Percentiles rank a stretch among this genome's conserved stretches.
Conservation (phyloP, 1,139 yeast species). For the Pichia sp. region DNA sequence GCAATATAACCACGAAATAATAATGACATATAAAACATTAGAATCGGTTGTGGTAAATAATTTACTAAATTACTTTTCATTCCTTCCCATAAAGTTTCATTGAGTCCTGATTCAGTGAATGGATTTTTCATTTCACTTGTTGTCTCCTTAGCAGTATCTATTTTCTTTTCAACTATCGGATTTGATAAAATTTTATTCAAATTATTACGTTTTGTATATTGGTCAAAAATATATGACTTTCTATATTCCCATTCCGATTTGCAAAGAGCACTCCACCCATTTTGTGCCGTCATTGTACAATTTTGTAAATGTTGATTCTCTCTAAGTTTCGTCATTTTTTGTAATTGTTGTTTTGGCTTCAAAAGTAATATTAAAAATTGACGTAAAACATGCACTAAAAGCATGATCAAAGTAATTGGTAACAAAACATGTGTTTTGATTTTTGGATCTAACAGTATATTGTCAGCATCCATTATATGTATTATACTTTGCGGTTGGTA, state of each 20-base stretch:
- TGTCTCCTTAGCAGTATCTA: not conserved
- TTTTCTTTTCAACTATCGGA: constrained; percentile 7
- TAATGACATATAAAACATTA: constrained; percentile 95
- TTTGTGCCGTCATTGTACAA: constrained; percentile 21
- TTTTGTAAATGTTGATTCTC: constrained; percentile 59
- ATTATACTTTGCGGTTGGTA: no score
- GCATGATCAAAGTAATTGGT: constrained; percentile 88
- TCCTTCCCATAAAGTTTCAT: constrained; percentile 75
- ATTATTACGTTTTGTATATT: constrained; percentile 26
- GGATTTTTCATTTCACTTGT: constrained; percentile 38
- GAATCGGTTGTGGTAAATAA: constrained; percentile 84
- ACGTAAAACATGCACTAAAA: constrained; percentile 77
- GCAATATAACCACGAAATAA: constrained; percentile 90
- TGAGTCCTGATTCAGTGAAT: constrained; percentile 60
- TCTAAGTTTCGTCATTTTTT: constrained; percentile 39
- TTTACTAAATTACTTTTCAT: constrained; percentile 76
- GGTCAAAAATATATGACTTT: constrained; percentile 1
- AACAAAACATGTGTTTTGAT: constrained; percentile 85
- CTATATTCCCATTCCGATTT: constrained; percentile 15
- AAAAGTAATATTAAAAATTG: constrained; percentile 41
- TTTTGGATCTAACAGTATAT: constrained; percentile 68
- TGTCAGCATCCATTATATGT: constrained; percentile 33
- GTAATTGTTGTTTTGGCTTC: constrained; percentile 52
- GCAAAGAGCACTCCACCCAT: constrained; percentile 9
- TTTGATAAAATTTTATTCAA: constrained; percentile 9